Evolutionary conservation across 495 filamentous ascomycete species (phyloP).

Genomic region (Friedmanniomyces simplex): DNA sequence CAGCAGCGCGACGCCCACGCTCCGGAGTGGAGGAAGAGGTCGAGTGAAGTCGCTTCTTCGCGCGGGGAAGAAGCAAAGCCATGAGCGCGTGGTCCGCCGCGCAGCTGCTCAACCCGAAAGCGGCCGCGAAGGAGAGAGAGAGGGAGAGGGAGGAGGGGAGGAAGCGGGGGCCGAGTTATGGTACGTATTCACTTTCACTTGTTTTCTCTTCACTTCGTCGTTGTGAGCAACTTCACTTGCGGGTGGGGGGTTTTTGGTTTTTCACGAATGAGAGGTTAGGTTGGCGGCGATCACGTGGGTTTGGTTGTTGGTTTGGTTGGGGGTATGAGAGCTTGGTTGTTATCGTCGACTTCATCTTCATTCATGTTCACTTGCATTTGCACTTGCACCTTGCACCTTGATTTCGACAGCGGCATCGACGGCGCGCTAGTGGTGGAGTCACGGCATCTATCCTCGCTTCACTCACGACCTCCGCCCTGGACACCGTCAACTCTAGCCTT

Average conservation of each 20-base stretch:
- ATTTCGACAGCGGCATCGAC: background rate
- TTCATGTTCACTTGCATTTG: background rate
- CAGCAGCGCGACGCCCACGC: too few relatives aligned
- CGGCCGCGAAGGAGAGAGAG: slow-evolving; percentile 13
- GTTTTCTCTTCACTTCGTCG: background rate
- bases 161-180: slow-evolving; percentile 13
- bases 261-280: too few relatives aligned
- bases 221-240: background rate
- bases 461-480: background rate
- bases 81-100: background rate
- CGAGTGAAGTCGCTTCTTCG: too few relatives aligned
- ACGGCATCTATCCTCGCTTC: background rate
- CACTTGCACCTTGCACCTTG: background rate
- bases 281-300: background rate
- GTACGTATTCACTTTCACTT: slow-evolving; percentile 19
- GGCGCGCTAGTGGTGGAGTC: background rate
- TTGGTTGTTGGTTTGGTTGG: background rate
- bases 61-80: too few relatives aligned
- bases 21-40: too few relatives aligned
- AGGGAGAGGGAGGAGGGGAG: too few relatives aligned
- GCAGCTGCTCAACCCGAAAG: slow-evolving; percentile 19
- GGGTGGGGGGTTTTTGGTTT: background rate
- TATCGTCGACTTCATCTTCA: background rate
- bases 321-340: background rate
- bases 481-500: background rate